Base-by-base conservation (phyloP, 371 early-diverging fungal genomes). In the Gilbertella persicaria region DNA sequence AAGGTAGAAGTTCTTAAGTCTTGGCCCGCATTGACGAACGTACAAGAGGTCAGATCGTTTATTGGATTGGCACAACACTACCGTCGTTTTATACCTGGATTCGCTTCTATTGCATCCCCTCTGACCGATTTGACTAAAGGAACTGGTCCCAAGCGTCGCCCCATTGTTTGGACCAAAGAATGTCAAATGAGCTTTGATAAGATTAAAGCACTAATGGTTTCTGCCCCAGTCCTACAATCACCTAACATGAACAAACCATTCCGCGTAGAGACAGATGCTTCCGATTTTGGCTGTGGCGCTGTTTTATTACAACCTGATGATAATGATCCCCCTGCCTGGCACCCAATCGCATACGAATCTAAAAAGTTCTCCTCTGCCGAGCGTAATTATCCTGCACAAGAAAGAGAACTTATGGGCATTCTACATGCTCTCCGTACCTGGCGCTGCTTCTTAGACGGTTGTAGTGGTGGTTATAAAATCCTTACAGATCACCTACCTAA, bases 11-110 rank as follows among this genome's bases (percentile, higher is more conserved):
- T 58, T 0, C 35, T 84, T 5, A 23, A 48, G 16, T 35, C 64
- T 3, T 73, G 70, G 75, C 71, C 64, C 0, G 16, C 12, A 3
- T 80, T 82, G 2, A 58, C 23, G 14, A 75, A 62, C 36, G 69
- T 66, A 0, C 60, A 46, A 24, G 68, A 77, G 24, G 56, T 80
- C 0, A 66, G 66, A 30, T 51, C 50, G 7, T 78, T 77, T 23
- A 45, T 74, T 7, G 75, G 73, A 0, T 30, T 69, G 10, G 55
- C 64, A 0, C 55, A 64, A 30, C 67, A 60, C 39, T 80, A 72
- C 36, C 67, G 62, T 2, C 40, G 66, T 1, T 75, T 74, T 33
- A 65, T 76, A 12, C 12, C 30, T 0, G 42, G 63, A 14, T 71
- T 67, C 46, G 58, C 76, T 8, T 25, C 56, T 7, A 57, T 78